Conservation (phyloP, 805 yeast species). For the Dipodascus geniculatus region DNA sequence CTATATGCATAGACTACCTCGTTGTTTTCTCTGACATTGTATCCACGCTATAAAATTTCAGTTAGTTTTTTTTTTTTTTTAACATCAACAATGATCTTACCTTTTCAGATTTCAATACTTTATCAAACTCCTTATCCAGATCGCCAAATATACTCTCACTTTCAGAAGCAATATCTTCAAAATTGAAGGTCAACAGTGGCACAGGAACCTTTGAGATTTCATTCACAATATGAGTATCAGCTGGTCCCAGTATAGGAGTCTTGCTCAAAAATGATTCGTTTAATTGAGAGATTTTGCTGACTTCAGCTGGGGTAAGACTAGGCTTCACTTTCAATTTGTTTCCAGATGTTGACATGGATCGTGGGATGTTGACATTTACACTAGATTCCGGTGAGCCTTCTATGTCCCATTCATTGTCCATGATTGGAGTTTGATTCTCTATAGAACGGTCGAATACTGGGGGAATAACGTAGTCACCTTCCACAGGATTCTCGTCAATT, state of each 20-base stretch:
- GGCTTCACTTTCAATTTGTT: neutral
- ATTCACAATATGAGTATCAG: neutral
- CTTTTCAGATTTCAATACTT: constrained; percentile 13
- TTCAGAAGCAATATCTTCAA: constrained; percentile 7
- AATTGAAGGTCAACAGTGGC: neutral
- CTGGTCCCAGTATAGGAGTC: neutral
- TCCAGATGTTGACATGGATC: neutral
- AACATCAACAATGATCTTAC: constrained; percentile 5
- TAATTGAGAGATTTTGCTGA: neutral
- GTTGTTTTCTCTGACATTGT: constrained; percentile 15
- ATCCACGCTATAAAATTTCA: constrained; percentile 11
- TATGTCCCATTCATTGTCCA: neutral
- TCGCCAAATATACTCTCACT: constrained; percentile 15
- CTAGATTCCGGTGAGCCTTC: neutral
- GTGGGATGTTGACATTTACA: neutral
- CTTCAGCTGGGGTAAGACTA: neutral
- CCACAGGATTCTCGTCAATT: neutral
- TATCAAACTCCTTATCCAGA: constrained; percentile 17
- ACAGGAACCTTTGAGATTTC: neutral
- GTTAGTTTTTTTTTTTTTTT: neutral
- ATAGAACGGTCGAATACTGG: neutral
- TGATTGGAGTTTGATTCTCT: neutral
- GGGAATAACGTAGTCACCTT: neutral
- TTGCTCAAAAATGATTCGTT: neutral
- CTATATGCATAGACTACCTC: constrained; percentile 14